Conservation (phyloP, 164 flowering plant genomes). For the Cinnamomum chago region DNA sequence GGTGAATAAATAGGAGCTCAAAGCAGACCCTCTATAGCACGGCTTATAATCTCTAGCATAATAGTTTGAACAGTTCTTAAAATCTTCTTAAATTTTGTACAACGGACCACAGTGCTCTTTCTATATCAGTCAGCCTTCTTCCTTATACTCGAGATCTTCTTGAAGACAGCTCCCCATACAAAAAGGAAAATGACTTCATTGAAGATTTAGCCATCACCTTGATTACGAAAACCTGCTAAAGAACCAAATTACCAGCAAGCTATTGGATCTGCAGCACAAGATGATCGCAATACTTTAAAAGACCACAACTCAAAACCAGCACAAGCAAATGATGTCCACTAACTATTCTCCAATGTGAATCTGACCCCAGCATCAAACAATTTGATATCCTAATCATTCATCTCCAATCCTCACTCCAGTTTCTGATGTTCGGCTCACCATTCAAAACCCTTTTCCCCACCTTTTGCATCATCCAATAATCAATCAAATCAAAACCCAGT, state of each 20-base stretch:
- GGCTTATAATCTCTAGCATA: no score
- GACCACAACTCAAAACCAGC: no score
- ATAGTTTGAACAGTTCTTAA: no score
- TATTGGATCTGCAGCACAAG: neutral
- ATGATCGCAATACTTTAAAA: neutral
- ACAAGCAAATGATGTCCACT: neutral
- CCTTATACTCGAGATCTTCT: no score
- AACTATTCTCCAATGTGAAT: neutral
- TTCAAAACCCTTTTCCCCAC: neutral
- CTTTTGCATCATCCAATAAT: no score
- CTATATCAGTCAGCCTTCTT: no score
- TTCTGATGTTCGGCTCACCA: neutral
- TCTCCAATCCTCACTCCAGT: neutral
- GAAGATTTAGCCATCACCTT: neutral
- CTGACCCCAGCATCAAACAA: neutral
- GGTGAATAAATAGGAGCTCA: no score
- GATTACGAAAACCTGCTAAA: neutral
- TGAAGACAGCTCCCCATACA: neutral
- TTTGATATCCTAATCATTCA: neutral
- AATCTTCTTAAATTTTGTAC: no score
- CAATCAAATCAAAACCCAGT: neutral
- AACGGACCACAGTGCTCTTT: no score
- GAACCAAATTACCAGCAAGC: neutral
- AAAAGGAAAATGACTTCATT: no score
- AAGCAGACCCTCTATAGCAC: no score